Evolutionary conservation across 73 alveolate species (phyloP).

Genomic region (Tetrahymena thermophila): DNA sequence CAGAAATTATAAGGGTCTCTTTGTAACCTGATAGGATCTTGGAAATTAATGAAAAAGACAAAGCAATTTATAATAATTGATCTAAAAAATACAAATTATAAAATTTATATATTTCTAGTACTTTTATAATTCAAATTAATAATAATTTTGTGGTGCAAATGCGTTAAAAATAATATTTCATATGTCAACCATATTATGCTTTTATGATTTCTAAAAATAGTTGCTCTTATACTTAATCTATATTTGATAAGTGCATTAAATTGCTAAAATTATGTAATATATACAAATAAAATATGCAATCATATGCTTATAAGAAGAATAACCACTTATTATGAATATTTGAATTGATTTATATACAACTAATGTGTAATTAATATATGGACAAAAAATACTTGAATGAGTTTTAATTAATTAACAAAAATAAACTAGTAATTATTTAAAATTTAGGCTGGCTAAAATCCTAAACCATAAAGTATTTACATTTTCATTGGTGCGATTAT

Average conservation of each 20-base stretch:
- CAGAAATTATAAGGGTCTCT: background rate
- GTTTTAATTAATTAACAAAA: background rate
- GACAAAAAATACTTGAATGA: background rate
- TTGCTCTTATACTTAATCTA: too few relatives aligned
- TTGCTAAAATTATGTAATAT: background rate
- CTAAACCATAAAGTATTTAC: background rate
- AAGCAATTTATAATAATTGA: background rate
- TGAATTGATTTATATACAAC: background rate
- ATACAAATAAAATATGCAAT: background rate
- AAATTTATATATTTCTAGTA: background rate
- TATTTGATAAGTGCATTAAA: too few relatives aligned
- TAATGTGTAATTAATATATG: background rate
- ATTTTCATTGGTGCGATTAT: background rate
- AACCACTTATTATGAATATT: background rate
- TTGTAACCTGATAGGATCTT: background rate
- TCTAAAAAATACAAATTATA: background rate
- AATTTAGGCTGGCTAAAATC: background rate
- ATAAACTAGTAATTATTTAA: background rate
- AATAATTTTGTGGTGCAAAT: background rate
- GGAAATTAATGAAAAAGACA: background rate
- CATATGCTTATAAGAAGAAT: background rate
- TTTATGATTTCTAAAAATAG: background rate
- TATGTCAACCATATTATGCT: background rate
- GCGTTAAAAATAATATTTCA: too few relatives aligned
- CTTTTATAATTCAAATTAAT: background rate